Base-by-base conservation (phyloP, 371 early-diverging fungal species). In the Mucor circinelloides region DNA sequence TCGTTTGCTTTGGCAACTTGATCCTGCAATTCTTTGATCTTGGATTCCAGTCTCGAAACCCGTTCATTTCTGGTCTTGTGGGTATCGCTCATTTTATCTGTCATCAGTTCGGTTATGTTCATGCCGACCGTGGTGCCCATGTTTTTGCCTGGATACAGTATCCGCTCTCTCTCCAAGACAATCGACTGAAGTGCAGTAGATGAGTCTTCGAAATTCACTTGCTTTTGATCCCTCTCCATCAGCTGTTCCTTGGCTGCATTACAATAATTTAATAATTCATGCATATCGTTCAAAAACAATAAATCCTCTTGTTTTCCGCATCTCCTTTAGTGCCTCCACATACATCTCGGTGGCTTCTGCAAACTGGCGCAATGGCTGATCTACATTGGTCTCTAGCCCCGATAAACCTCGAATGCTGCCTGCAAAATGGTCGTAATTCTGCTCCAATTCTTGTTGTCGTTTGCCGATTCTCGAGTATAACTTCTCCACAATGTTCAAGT, bases 161-260 rank as follows among this genome's bases (percentile, higher is more conserved):
- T 67, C 21, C 87, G 76, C 31, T 90, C 88, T 58, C 79, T 87
- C 79, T 88, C 94, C 25, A 77, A 81, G 30, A 73, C 79, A 60
- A 84, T 87, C 69, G 77, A 85, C 71, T 91, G 89, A 42, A 94
- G 76, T 58, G 90, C 92, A 58, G 84, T 82, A 1, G 91, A 86
- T 36, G 96, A 78, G 52, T 92, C 96, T 77, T 97, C 97, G 76
- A 89, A 91, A 74, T 96, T 95, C 10, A 95, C 86, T 76, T 97
- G 97, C 75, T 96, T 97, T 69, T 95, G 94, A 79, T 97, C 97
- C 40, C 97, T 85, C 66, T 88, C 80, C 64, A 85, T 86, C 36
- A 97, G 77, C 57, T 90, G 84, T 32, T 88, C 89, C 84, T 94
- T 93, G 56, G 93, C 93, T 25, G 90, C 85, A 66, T 90, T 86